phyloP scores from a whole-genome alignment of 106 monocot genomes.

The Vanilla planifolia region DNA sequence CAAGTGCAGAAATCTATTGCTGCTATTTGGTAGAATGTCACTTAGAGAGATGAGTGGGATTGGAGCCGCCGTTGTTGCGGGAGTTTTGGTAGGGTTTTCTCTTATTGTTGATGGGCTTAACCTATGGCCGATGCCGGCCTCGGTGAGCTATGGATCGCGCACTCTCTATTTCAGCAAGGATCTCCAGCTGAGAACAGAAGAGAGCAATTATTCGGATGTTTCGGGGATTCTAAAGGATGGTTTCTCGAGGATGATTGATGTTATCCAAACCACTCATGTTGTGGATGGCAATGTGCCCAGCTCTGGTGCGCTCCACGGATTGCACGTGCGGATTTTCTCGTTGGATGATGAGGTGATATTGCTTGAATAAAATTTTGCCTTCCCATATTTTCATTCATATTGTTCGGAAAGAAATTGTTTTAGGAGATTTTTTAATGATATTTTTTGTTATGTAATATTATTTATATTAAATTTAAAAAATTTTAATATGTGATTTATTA shows the following conservation, averaged over 20 bases:
- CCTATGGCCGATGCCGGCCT: conserved; percentile 82
- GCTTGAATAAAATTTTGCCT: not conserved
- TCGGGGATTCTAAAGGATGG: conserved; percentile 61
- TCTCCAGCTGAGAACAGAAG: conserved; percentile 40
- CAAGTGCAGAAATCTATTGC: not conserved
- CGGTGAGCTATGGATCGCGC: conserved; percentile 34
- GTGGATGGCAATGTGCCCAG: conserved; percentile 18
- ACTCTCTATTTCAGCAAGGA: conserved; percentile 41
- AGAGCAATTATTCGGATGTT: conserved; percentile 56
- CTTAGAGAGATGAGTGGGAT: not conserved
- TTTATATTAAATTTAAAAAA: too few relatives aligned
- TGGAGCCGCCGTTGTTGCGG: conserved; percentile 5
- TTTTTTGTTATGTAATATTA: too few relatives aligned
- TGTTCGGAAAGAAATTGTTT: too few relatives aligned
- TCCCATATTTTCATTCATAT: too few relatives aligned
- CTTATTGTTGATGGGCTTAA: conserved; percentile 24
- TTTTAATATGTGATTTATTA: too few relatives aligned
- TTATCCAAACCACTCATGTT: conserved; percentile 26
- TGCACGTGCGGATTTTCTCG: conserved; percentile 46
- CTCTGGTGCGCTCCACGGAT: conserved; percentile 33
- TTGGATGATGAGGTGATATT: conserved; percentile 30
- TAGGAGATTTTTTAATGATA: too few relatives aligned
- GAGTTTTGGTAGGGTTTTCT: not conserved
- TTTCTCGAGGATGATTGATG: conserved; percentile 49
- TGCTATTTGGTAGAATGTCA: not conserved